Evolutionary conservation across 2,329 filamentous ascomycete species (phyloP).

Genomic region (Talaromyces islandicus): DNA sequence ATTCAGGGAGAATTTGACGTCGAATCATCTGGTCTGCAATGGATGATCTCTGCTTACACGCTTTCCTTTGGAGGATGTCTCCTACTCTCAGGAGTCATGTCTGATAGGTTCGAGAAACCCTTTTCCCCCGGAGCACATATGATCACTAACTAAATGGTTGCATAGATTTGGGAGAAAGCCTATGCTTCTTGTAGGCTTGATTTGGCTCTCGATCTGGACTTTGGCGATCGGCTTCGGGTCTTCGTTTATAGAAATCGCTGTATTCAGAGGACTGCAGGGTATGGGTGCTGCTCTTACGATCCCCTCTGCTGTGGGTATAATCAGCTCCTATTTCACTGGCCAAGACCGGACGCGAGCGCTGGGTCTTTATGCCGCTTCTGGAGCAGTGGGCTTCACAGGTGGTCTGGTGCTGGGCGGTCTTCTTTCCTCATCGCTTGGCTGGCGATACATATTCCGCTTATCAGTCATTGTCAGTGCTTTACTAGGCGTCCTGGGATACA

Average conservation of each 20-base stretch:
- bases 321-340: conserved; percentile 36
- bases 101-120: conserved; percentile 21
- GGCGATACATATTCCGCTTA: conserved; percentile 36
- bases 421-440: conserved; percentile 33
- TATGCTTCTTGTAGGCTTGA: conserved; percentile 33
- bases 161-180: conserved; percentile 31
- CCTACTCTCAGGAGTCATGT: conserved; percentile 27
- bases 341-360: conserved; percentile 33
- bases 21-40: conserved; percentile 31
- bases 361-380: conserved; percentile 35
- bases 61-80: conserved; percentile 35
- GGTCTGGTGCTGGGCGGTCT: conserved; percentile 36
- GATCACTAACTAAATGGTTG: neutral
- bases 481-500: conserved; percentile 24
- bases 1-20: conserved; percentile 35
- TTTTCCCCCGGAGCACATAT: neutral
- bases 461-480: conserved; percentile 28
- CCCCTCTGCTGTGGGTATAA: conserved; percentile 43
- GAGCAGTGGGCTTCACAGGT: conserved; percentile 36
- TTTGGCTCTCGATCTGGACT: conserved; percentile 31
- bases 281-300: conserved; percentile 43
- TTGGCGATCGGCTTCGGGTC: conserved; percentile 34
- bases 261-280: conserved; percentile 42
- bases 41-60: conserved; percentile 39
- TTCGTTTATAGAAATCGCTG: conserved; percentile 34